Percentiles rank a stretch among this genome's conserved stretches.
Evolutionary conservation across 805 yeast species (phyloP).

Genomic region (Saturnispora gosingensis): DNA sequence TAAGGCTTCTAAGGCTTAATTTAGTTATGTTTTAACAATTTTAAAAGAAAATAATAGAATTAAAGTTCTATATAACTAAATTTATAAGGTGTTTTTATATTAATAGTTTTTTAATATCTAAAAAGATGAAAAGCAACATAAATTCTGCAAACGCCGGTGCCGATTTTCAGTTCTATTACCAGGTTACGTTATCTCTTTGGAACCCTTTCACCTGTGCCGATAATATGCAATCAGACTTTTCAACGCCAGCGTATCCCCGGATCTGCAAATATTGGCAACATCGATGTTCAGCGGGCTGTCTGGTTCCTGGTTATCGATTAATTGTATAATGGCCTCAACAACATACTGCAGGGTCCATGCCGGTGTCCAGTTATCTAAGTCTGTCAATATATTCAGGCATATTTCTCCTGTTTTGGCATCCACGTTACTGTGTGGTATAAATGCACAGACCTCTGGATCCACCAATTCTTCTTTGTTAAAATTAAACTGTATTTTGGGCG

Average conservation of each 20-base stretch:
- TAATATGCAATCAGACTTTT: conserved; percentile 35
- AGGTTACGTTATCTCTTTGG: too few species aligned
- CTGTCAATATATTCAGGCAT: conserved; percentile 52
- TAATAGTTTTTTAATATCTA: not conserved
- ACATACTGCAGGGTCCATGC: conserved; percentile 57
- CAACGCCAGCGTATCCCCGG: conserved; percentile 37
- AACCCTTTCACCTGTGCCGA: conserved; percentile 3
- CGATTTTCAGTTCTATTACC: too few species aligned
- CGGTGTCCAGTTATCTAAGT: conserved; percentile 53
- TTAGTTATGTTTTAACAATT: not conserved
- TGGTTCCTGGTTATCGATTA: conserved; percentile 59
- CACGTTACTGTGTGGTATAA: conserved; percentile 41
- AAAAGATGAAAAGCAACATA: conserved; percentile 11
- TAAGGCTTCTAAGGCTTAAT: conserved; percentile 69
- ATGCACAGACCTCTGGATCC: conserved; percentile 13
- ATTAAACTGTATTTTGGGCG: conserved; percentile 46
- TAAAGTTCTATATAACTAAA: not conserved
- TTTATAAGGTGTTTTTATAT: not conserved
- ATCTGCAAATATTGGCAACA: conserved; percentile 49
- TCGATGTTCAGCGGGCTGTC: conserved; percentile 66
- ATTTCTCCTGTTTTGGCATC: conserved; percentile 53
- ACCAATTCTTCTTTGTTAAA: conserved; percentile 9
- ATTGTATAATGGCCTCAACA: conserved; percentile 46
- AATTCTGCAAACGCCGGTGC: not conserved
- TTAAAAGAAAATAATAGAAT: conserved; percentile 1